These are phyloP conservation scores for Gracilariopsis chorda DNA, from an alignment of 23 red algal species.

Conservation along the genomic window DNA sequence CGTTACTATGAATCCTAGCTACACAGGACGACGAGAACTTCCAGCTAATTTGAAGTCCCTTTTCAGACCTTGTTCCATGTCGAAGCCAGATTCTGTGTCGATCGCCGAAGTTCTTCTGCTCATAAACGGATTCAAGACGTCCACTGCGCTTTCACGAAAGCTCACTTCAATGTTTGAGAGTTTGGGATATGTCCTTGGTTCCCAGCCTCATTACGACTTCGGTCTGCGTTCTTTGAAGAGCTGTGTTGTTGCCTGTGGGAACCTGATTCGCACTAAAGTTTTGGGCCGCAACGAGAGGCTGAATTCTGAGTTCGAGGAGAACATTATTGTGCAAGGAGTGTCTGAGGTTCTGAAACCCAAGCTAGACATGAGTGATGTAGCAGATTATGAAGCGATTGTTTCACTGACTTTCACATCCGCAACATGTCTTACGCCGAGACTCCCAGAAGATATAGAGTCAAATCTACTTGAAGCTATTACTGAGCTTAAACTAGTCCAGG, in stretches of 20 bases:
- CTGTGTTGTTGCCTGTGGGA: slow-evolving; percentile 17
- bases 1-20: slow-evolving; percentile 76
- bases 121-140: slow-evolving; percentile 42
- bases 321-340: slow-evolving; percentile 46
- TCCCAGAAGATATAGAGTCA: slow-evolving; percentile 17
- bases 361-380: slow-evolving; percentile 23
- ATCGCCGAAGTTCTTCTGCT: slow-evolving; percentile 70
- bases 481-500: not conserved
- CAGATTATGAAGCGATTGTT: slow-evolving; percentile 7
- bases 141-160: not conserved
- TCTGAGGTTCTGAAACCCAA: slow-evolving; percentile 66
- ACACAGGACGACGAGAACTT: slow-evolving; percentile 61
- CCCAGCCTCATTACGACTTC: slow-evolving; percentile 66
- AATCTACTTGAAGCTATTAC: slow-evolving; percentile 3
- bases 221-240: slow-evolving; percentile 61
- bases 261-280: not conserved
- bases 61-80: slow-evolving; percentile 67
- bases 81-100: slow-evolving; percentile 34
- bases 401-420: slow-evolving; percentile 21
- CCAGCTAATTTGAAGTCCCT: slow-evolving; percentile 69
- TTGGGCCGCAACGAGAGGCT: not conserved
- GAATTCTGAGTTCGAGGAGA: slow-evolving; percentile 8
- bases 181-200: not conserved
- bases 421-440: not conserved
- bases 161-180: slow-evolving; percentile 27